phyloP scores from a whole-genome alignment of 2,329 filamentous ascomycete genomes.

The Fusarium keratoplasticum region DNA sequence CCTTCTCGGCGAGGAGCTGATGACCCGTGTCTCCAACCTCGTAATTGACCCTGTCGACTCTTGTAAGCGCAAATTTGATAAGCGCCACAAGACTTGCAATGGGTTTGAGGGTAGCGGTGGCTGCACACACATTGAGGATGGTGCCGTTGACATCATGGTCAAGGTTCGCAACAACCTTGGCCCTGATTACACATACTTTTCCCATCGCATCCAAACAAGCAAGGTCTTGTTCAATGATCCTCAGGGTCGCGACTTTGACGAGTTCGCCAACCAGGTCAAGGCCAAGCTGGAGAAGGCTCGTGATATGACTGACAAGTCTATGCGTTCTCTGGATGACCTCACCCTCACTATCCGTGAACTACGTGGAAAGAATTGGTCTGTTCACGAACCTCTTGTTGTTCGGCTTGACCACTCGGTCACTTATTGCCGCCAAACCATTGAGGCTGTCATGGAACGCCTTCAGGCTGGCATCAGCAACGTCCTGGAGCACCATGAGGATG shows the following conservation, averaged over 20 bases:
- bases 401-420: slow-evolving; percentile 55
- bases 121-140: slow-evolving; percentile 55
- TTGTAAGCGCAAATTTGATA: slow-evolving; percentile 56
- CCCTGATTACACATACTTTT: slow-evolving; percentile 58
- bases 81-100: slow-evolving; percentile 52
- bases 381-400: slow-evolving; percentile 60
- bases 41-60: slow-evolving; percentile 55
- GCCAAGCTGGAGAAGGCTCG: slow-evolving; percentile 51
- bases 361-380: slow-evolving; percentile 58
- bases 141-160: slow-evolving; percentile 59
- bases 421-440: slow-evolving; percentile 58
- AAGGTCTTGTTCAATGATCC: slow-evolving; percentile 59
- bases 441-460: slow-evolving; percentile 63
- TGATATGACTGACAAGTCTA: slow-evolving; percentile 54
- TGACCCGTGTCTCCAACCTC: slow-evolving; percentile 58
- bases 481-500: slow-evolving; percentile 59
- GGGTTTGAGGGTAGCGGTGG: slow-evolving; percentile 51
- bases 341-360: slow-evolving; percentile 61
- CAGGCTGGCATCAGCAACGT: slow-evolving; percentile 63
- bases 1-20: slow-evolving; percentile 58
- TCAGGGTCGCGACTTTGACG: slow-evolving; percentile 56
- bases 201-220: slow-evolving; percentile 56
- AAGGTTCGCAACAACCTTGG: slow-evolving; percentile 63
- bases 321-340: slow-evolving; percentile 59
- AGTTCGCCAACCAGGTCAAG: slow-evolving; percentile 57